Evolutionary conservation across 1,284 basidiomycete species (phyloP).

Genomic region (Moesziomyces antarcticus): DNA sequence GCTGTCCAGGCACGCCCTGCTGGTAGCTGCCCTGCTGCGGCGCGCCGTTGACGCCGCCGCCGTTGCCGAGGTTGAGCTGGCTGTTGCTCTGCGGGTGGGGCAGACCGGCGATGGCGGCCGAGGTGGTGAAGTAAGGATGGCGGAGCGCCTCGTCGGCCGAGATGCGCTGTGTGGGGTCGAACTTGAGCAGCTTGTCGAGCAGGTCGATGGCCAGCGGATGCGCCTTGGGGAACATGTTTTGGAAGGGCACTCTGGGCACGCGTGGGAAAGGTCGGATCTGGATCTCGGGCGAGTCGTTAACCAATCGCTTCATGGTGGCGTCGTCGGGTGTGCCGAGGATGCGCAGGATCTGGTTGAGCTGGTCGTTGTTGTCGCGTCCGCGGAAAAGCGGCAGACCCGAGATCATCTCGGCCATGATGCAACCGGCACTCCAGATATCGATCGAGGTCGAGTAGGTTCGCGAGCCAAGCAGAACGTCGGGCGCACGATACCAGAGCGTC

Average conservation of each 20-base stretch:
- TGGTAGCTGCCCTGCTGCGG: slow-evolving; percentile 41
- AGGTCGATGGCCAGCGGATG: slow-evolving; percentile 91
- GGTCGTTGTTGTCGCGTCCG: slow-evolving; percentile 97
- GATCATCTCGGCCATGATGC: slow-evolving; percentile 93
- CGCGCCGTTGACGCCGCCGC: slow-evolving; percentile 16
- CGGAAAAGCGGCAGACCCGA: slow-evolving; percentile 96
- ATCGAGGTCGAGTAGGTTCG: slow-evolving; percentile 98
- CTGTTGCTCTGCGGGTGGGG: slow-evolving; percentile 37
- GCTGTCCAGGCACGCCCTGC: slow-evolving; percentile 39
- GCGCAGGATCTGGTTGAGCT: slow-evolving; percentile 95
- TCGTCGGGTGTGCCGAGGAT: slow-evolving; percentile 96
- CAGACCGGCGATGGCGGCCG: slow-evolving; percentile 51
- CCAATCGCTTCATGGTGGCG: slow-evolving; percentile 86
- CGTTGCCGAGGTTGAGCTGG: slow-evolving; percentile 47
- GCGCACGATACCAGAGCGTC: slow-evolving; percentile 98
- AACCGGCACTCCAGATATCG: slow-evolving; percentile 99
- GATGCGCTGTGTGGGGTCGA: slow-evolving; percentile 92
- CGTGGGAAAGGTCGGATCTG: slow-evolving; percentile 86
- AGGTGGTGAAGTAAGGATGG: slow-evolving; percentile 86
- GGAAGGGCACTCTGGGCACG: slow-evolving; percentile 89
- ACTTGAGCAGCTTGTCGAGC: slow-evolving; percentile 93
- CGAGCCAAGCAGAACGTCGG: slow-evolving; percentile 95
- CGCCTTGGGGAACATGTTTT: slow-evolving; percentile 90
- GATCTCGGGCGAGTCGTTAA: slow-evolving; percentile 92
- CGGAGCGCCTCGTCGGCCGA: slow-evolving; percentile 90